Percentiles rank a stretch among this genome's conserved stretches.
phyloP scores from a whole-genome alignment of 2,329 filamentous ascomycete species.

The Tolypocladium ovalisporum region DNA sequence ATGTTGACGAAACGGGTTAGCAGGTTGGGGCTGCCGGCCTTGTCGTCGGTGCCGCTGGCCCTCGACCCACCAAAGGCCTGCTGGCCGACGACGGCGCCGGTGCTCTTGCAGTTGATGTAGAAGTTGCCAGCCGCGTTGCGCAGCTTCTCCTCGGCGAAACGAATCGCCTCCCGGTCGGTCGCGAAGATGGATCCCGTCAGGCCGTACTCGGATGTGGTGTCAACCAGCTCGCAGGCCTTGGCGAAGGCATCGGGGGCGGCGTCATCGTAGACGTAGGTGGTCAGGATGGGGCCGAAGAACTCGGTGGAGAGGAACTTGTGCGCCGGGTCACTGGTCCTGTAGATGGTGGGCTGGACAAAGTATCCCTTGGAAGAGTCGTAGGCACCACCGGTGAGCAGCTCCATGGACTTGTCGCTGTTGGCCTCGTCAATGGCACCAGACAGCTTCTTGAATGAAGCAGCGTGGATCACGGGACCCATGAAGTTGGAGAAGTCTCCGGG shows the following conservation, averaged over 20 bases:
- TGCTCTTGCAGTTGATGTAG: constrained; percentile 78
- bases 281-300: constrained; percentile 72
- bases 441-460: constrained; percentile 71
- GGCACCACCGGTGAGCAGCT: constrained; percentile 63
- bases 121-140: constrained; percentile 72
- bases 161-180: constrained; percentile 52
- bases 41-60: constrained; percentile 62
- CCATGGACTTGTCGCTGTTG: constrained; percentile 62
- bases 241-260: constrained; percentile 43
- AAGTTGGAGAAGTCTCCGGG: constrained; percentile 66
- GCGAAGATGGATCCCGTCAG: constrained; percentile 71
- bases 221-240: constrained; percentile 51
- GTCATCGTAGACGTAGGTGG: constrained; percentile 71
- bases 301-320: constrained; percentile 69
- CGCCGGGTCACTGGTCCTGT: constrained; percentile 59
- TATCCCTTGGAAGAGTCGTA: constrained; percentile 72
- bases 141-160: constrained; percentile 59
- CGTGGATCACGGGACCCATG: constrained; percentile 79
- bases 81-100: constrained; percentile 61
- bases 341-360: constrained; percentile 77
- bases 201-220: constrained; percentile 64
- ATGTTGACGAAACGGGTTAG: constrained; percentile 56
- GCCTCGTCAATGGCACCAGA: constrained; percentile 66
- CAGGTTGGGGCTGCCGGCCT: constrained; percentile 56
- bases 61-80: constrained; percentile 61